Percentiles rank a stretch among this genome's conserved stretches.
phyloP scores from a whole-genome alignment of 148 eudicot genomes.

The Diospyros lotus region DNA sequence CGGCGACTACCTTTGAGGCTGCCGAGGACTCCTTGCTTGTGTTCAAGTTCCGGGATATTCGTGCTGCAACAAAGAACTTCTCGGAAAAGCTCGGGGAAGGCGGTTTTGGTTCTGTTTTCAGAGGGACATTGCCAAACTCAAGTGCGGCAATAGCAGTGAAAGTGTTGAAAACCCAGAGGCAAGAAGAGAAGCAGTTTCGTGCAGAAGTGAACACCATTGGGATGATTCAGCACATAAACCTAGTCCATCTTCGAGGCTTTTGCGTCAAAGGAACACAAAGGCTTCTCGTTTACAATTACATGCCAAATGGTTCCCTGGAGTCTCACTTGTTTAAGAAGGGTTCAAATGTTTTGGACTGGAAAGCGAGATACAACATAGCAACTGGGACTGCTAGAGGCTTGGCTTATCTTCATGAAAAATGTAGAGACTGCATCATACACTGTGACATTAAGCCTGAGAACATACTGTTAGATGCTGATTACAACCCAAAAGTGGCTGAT shows the following conservation, averaged over 20 bases:
- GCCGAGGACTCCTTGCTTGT: slow-evolving; percentile 41
- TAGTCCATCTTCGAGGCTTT: slow-evolving; percentile 54
- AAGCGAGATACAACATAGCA: slow-evolving; percentile 36
- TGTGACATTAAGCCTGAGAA: slow-evolving; percentile 37
- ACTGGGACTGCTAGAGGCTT: slow-evolving; percentile 41
- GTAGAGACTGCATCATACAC: slow-evolving; percentile 17
- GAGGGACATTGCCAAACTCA: slow-evolving; percentile 43
- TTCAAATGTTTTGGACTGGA: slow-evolving; percentile 26
- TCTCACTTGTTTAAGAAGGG: slow-evolving; percentile 24
- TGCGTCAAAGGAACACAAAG: slow-evolving; percentile 35
- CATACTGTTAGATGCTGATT: not conserved
- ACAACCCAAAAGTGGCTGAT: slow-evolving; percentile 35
- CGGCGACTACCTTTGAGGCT: not conserved
- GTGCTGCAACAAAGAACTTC: slow-evolving; percentile 43
- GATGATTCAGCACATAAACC: slow-evolving; percentile 47
- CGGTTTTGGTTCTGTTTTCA: slow-evolving; percentile 52
- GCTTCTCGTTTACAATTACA: slow-evolving; percentile 46
- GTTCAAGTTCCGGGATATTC: slow-evolving; percentile 32
- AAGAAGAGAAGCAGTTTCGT: slow-evolving; percentile 53
- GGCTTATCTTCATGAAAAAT: slow-evolving; percentile 29
- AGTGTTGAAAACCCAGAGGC: slow-evolving; percentile 38
- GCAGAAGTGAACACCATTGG: slow-evolving; percentile 57
- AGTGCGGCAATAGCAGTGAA: slow-evolving; percentile 40
- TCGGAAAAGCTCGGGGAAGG: slow-evolving; percentile 45
- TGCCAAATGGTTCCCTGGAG: slow-evolving; percentile 46